phyloP scores from a whole-genome alignment of 1,284 basidiomycete species.

The Naganishia liquefaciens region DNA sequence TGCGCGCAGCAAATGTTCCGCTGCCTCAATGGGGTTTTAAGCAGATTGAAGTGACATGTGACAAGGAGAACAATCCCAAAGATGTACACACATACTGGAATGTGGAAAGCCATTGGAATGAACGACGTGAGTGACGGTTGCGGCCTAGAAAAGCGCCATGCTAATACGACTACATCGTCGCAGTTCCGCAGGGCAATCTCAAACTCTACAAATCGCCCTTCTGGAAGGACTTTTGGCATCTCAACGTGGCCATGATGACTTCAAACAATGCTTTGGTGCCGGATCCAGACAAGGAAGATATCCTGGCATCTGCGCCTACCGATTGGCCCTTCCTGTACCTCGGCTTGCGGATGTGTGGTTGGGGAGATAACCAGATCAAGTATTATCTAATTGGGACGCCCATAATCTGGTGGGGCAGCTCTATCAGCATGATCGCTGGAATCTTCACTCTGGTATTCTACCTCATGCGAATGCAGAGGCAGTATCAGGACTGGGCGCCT shows the following conservation, averaged over 20 bases:
- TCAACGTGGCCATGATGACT: constrained; percentile 99
- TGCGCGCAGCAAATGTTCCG: constrained; percentile 82
- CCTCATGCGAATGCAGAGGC: constrained; percentile 78
- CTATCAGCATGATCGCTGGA: constrained; percentile 66
- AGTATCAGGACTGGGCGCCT: constrained; percentile 86
- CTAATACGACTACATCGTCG: constrained; percentile 6
- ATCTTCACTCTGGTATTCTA: constrained; percentile 66
- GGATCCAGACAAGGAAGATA: constrained; percentile 96
- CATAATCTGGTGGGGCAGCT: constrained; percentile 85
- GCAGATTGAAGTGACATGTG: constrained; percentile 94
- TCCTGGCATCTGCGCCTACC: constrained; percentile 83
- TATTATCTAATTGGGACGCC: constrained; percentile 94
- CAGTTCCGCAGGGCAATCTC: constrained; percentile 78
- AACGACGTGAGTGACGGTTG: constrained; percentile 65
- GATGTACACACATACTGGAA: constrained; percentile 97
- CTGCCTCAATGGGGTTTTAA: constrained; percentile 99
- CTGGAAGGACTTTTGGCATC: constrained; percentile 94
- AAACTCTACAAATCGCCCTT: constrained; percentile 89
- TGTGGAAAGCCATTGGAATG: constrained; percentile 95
- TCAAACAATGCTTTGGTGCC: constrained; percentile 97
- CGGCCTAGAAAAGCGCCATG: too few relatives aligned
- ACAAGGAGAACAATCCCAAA: constrained; percentile 77
- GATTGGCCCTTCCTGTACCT: constrained; percentile 93
- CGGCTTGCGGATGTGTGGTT: constrained; percentile 94
- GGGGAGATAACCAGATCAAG: constrained; percentile 84